These are phyloP conservation scores for Tulasnella sp. DNA, from an alignment of 768 basidiomycete species.

Conservation along the genomic window DNA sequence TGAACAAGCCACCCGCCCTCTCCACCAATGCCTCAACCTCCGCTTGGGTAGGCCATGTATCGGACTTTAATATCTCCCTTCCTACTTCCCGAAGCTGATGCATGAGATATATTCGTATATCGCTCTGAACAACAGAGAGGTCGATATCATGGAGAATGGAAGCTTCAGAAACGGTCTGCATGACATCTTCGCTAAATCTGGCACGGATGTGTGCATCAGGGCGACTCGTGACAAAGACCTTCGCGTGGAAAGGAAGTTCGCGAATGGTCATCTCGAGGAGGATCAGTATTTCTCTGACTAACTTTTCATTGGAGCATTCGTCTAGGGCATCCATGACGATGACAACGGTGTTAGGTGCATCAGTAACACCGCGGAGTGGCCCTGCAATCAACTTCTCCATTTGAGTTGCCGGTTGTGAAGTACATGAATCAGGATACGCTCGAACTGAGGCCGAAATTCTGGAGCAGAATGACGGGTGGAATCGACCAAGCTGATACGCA, in stretches of 20 bases:
- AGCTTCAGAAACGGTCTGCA: background rate
- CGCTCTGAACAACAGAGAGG: background rate
- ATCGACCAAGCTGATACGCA: slow-evolving; percentile 24
- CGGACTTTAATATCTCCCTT: background rate
- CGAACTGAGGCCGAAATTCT: slow-evolving; percentile 11
- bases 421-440: slow-evolving; percentile 2
- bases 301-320: slow-evolving; percentile 22
- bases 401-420: slow-evolving; percentile 17
- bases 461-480: slow-evolving; percentile 5
- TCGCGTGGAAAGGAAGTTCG: slow-evolving; percentile 23
- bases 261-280: slow-evolving; percentile 18
- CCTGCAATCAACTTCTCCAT: slow-evolving; percentile 18
- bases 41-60: slow-evolving; percentile 2
- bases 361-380: slow-evolving; percentile 3
- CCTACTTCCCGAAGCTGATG: background rate
- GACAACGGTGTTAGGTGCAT: slow-evolving; percentile 17
- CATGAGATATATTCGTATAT: slow-evolving; percentile 14
- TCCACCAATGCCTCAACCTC: background rate
- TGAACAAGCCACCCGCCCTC: background rate
- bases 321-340: slow-evolving; percentile 31
- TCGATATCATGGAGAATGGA: slow-evolving; percentile 14
- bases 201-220: slow-evolving; percentile 23
- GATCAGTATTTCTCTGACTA: slow-evolving; percentile 17
- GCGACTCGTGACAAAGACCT: slow-evolving; percentile 26
- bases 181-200: background rate